Evolutionary conservation across 1,284 basidiomycete species (phyloP), one percentile per base, ranked within the genome.

Genomic region (Spongispora temasekensis): DNA sequence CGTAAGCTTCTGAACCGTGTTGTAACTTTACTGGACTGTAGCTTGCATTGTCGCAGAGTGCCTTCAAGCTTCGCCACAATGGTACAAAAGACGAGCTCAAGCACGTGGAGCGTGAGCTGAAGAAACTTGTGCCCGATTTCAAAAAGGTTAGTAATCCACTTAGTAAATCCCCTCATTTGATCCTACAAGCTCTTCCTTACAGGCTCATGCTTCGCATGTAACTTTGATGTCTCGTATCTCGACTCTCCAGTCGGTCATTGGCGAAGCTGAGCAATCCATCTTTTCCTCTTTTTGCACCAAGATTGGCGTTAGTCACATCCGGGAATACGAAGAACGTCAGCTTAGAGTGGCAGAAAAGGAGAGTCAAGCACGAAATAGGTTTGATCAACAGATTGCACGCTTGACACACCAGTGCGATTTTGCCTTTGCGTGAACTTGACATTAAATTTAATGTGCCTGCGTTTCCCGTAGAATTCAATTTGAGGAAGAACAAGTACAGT

Each of bases 321-420:
- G 97, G 48, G 94, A 97, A 64, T 99, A 98, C 74, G 97, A 99
- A 76, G 91, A 94, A 71, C 86, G 92, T 21, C 95, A 98, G 71
- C 81, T 98, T 32, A 93, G 90, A 72, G 83, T 93, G 25, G 93
- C 93, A 1, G 88, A 94, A 71, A 90, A 93, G 67, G 94, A 95
- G 75, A 92, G 85, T 69, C 93, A 93, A 66, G 93, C 93, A 3
- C 81, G 93, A 59, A 78, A 96, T 65, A 84, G 90, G 57, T 97
- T 89, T 70, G 89, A 95, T 63, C 91, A 90, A 13, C 95, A 98
- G 74, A 90, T 96, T 59, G 90, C 93, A 3, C 85, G 96, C 23
- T 79, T 98, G 55, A 88, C 84, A 4, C 93, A 97, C 75, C 93
- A 95, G 94, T 95, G 73, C 60, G 90, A 79, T 89, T 81, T 55